These are phyloP conservation scores for Solanum boliviense DNA, from an alignment of 257 asterid genomes.

Conservation along the genomic window DNA sequence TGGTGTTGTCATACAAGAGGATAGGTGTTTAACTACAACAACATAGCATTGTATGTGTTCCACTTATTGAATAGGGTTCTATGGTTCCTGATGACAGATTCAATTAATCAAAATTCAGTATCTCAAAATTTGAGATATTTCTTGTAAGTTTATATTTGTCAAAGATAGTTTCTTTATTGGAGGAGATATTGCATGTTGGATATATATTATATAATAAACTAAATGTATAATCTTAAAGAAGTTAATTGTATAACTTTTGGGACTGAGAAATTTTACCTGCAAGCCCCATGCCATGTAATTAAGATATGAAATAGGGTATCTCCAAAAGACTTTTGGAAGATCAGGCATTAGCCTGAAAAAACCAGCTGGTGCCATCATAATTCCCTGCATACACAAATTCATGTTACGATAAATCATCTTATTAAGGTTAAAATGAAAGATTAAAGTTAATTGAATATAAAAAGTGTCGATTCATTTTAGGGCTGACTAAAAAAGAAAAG, in stretches of 20 bases:
- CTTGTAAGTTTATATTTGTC: too few species aligned
- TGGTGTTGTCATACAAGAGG: too few species aligned
- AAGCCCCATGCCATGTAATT: conserved; percentile 86
- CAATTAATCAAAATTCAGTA: too few species aligned
- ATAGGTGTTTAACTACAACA: too few species aligned
- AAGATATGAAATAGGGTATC: conserved; percentile 63
- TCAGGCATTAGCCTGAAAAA: conserved; percentile 53
- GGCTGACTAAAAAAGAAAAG: background rate
- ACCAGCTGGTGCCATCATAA: conserved; percentile 90
- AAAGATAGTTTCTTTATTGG: too few species aligned
- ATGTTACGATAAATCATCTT: background rate
- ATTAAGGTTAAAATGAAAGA: background rate
- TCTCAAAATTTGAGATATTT: too few species aligned
- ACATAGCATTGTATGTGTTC: too few species aligned
- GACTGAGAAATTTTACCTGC: conserved; percentile 28
- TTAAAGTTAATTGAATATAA: background rate
- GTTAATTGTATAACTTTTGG: background rate
- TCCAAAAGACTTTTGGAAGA: conserved; percentile 72
- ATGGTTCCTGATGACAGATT: too few species aligned
- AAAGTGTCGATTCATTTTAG: background rate
- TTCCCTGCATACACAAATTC: conserved; percentile 33
- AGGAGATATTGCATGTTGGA: too few species aligned
- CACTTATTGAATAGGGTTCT: too few species aligned
- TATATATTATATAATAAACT: too few species aligned
- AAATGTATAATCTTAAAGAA: background rate